Conservation (phyloP, 2,329 filamentous ascomycete genomes). For the Neonectria magnoliae region DNA sequence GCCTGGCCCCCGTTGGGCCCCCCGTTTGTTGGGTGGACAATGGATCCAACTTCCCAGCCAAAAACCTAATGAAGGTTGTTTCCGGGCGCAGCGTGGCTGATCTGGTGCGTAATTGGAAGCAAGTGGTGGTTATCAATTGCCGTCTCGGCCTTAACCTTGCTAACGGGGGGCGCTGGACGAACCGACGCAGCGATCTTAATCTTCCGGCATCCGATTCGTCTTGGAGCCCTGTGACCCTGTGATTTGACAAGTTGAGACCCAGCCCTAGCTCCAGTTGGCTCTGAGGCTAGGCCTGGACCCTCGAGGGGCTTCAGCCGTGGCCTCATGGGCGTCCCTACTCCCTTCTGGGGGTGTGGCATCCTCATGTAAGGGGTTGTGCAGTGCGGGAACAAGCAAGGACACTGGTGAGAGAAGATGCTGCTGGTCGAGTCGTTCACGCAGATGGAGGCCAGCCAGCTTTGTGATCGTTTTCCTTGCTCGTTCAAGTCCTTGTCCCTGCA, state of each 20-base stretch:
- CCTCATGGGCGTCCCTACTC: neutral
- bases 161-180: neutral
- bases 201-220: slow-evolving; percentile 9
- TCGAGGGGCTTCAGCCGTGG: neutral
- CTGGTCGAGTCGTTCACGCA: neutral
- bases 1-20: neutral
- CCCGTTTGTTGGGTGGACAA: neutral
- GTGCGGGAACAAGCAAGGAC: neutral
- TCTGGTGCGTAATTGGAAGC: slow-evolving; percentile 1
- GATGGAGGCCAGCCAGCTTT: neutral
- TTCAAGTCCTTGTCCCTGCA: neutral
- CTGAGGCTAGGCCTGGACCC: slow-evolving; percentile 9
- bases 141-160: neutral
- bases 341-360: neutral
- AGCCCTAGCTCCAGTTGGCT: slow-evolving; percentile 1
- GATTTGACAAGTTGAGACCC: neutral
- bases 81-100: slow-evolving; percentile 18
- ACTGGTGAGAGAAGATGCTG: neutral
- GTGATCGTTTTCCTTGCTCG: neutral
- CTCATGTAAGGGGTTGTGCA: neutral
- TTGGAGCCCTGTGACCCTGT: neutral
- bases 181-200: slow-evolving; percentile 15
- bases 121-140: neutral
- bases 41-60: neutral
- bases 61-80: slow-evolving; percentile 1